Evolutionary conservation across 331 rosid species (phyloP).

Genomic region (Spiraea crenata): DNA sequence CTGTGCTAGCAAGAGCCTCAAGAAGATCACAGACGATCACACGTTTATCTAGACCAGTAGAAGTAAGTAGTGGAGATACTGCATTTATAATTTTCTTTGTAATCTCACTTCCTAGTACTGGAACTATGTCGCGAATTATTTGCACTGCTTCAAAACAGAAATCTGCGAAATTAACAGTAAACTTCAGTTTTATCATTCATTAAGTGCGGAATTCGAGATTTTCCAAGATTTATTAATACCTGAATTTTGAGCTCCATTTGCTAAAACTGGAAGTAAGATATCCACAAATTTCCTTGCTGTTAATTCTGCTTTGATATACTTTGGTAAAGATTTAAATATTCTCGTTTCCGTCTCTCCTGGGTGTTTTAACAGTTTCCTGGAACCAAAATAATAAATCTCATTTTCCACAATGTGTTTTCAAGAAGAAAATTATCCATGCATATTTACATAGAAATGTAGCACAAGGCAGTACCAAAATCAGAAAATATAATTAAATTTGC

Average conservation of each 20-base stretch:
- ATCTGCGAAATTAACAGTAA: constrained; percentile 47
- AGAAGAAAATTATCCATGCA: not conserved
- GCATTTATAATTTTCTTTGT: constrained; percentile 58
- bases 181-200: constrained; percentile 24
- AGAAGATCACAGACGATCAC: constrained; percentile 71
- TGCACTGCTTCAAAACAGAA: constrained; percentile 53
- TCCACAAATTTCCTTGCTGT: constrained; percentile 62
- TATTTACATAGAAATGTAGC: not conserved
- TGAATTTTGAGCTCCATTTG: constrained; percentile 49
- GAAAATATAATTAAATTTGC: not conserved
- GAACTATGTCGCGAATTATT: constrained; percentile 59
- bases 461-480: not conserved
- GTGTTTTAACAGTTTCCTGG: constrained; percentile 74
- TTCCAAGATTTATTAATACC: constrained; percentile 42
- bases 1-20: constrained; percentile 58
- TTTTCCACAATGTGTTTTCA: not conserved
- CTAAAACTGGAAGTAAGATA: constrained; percentile 61
- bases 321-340: constrained; percentile 66
- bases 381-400: constrained; percentile 16
- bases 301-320: constrained; percentile 52
- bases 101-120: constrained; percentile 52
- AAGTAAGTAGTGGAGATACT: constrained; percentile 60
- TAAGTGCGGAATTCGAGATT: constrained; percentile 13
- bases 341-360: constrained; percentile 64
- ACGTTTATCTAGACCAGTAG: constrained; percentile 62